Base-by-base conservation (phyloP, 139 green algal genomes). In the Volvox africanus region DNA sequence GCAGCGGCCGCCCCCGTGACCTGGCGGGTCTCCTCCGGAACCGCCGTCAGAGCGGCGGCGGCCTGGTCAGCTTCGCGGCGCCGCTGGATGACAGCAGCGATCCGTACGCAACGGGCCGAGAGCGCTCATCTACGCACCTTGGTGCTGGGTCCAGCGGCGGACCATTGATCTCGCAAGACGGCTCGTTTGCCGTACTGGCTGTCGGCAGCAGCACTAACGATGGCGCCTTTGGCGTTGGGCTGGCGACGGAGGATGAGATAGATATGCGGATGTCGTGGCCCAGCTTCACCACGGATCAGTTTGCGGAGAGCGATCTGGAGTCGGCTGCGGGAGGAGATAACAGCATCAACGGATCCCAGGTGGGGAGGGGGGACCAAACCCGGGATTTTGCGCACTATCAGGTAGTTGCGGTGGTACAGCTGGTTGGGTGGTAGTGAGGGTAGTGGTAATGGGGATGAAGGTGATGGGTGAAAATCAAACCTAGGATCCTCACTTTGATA, bases 221-320 rank as follows among this genome's bases (percentile, higher is more conserved):
- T 30, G 75, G 75, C 32, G 75, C 21, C 18, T 65, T 35, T 44
- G 50, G 28, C 18, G 61, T 17, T 1, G 32, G n/a, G 61, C 61
- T 78, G 6, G 37, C 36, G 26, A 21, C 30, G 22, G 85, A 89
- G 28, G 69, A 89, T 1, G 69, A 82, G 83, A 26, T 80, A n/a
- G 85, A 89, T 33, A 26, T 89, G 85, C 62, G 69, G 0, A 75
- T 89, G 75, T 77, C 73, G 18, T 90, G 86, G 86, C 86, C 86
- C 22, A 78, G 55, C 32, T 90, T 90, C 75, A 90, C 75, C 30
- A 90, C 86, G 21, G 86, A 84, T 22, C 50, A 85, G 55, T 84
- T 85, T 36, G 65, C 17, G 37, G 69, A 68, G 32, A 30, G 26
- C 13, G 44, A 71, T 18, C 28, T 2, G 28, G 69, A 37, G 36